Conservation (phyloP, 305 asterid species). For the Fraxinus baroniana region DNA sequence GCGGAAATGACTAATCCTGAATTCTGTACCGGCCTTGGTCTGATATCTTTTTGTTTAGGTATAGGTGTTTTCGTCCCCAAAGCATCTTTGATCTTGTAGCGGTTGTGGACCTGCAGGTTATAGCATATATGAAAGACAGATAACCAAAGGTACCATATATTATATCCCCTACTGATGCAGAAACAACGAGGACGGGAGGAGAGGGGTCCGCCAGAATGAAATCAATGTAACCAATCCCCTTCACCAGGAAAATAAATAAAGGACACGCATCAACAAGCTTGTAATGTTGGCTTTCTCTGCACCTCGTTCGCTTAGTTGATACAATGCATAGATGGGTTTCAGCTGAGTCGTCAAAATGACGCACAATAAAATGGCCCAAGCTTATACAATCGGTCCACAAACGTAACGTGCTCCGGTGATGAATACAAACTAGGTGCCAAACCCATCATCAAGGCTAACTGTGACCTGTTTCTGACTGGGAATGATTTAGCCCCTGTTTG, state of each 20-base stretch:
- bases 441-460: neutral
- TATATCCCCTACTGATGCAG: neutral
- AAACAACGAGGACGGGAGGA: neutral
- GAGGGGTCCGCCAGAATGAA: neutral
- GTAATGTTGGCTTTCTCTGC: neutral
- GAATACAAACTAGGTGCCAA: neutral
- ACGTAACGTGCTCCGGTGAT: neutral
- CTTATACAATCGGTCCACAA: neutral
- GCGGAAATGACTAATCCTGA: conserved; percentile 25
- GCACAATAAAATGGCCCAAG: neutral
- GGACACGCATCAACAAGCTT: neutral
- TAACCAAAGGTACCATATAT: neutral
- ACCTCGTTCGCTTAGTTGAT: neutral
- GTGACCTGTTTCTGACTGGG: neutral
- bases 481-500: neutral
- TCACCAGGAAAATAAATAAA: neutral
- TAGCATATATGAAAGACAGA: neutral
- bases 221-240: neutral
- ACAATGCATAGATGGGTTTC: neutral
- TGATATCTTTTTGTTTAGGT: conserved; percentile 35
- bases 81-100: conserved; percentile 35
- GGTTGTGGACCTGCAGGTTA: conserved; percentile 35
- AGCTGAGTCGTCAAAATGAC: neutral
- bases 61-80: conserved; percentile 25
- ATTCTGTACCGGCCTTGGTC: conserved; percentile 31